phyloP scores from a whole-genome alignment of 352 stramenopile genomes.

The Aphanomyces invadans region DNA sequence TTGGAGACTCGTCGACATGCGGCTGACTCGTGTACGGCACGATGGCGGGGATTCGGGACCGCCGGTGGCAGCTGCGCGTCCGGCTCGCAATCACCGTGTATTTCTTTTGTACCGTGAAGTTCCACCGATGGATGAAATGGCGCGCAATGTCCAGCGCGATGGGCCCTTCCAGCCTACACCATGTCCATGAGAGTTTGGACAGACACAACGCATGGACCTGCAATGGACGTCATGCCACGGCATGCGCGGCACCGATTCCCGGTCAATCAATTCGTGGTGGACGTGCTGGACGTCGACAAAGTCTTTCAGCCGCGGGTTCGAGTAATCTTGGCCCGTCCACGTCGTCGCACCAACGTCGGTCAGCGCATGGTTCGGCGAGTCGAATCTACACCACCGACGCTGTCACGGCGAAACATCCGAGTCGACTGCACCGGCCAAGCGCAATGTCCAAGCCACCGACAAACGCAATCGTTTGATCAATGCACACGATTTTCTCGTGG shows the following conservation, averaged over 20 bases:
- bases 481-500: slow-evolving; percentile 29
- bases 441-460: slow-evolving; percentile 30
- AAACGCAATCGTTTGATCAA: slow-evolving; percentile 29
- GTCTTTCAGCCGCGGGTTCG: slow-evolving; percentile 28
- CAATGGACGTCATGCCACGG: slow-evolving; percentile 29
- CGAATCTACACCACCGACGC: too few species aligned
- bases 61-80: neutral
- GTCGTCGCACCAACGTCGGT: slow-evolving; percentile 2
- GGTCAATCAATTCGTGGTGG: slow-evolving; percentile 24
- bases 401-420: too few species aligned
- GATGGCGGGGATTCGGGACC: neutral
- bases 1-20: neutral
- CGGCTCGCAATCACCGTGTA: slow-evolving; percentile 11
- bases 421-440: slow-evolving; percentile 27
- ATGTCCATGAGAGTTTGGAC: too few species aligned
- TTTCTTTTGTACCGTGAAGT: slow-evolving; percentile 27
- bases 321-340: slow-evolving; percentile 27
- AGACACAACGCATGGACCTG: too few species aligned
- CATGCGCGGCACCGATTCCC: slow-evolving; percentile 25
- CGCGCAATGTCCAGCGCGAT: slow-evolving; percentile 24
- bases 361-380: slow-evolving; percentile 10
- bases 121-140: slow-evolving; percentile 31
- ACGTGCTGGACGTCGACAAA: slow-evolving; percentile 27
- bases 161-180: slow-evolving; percentile 22
- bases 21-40: neutral